These are phyloP conservation scores for Ceratocystis colombiana DNA, from an alignment of 2,329 filamentous ascomycete genomes.

Conservation along the genomic window DNA sequence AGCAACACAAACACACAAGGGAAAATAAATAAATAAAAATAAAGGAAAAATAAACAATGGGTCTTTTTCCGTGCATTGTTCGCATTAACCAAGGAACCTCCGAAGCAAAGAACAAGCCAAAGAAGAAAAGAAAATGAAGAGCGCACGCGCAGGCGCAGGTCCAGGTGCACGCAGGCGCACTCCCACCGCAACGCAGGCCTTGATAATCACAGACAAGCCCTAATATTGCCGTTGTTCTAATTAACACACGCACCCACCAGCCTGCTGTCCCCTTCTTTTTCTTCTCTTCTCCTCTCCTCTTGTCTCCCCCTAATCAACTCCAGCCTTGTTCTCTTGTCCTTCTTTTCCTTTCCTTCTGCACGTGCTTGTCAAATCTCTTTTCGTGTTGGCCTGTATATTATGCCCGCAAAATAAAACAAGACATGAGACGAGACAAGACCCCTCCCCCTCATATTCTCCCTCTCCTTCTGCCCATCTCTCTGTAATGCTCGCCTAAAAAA, in stretches of 20 bases:
- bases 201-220: no score
- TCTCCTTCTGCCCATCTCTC: not conserved
- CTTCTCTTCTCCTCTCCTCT: not conserved
- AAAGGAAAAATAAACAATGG: not conserved
- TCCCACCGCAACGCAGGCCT: no score
- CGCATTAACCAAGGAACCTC: no score
- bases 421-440: not conserved
- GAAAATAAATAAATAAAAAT: conserved; percentile 1
- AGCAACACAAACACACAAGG: not conserved
- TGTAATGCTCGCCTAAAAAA: not conserved
- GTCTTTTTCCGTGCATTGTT: no score
- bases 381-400: no score
- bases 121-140: not conserved
- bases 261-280: not conserved
- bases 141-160: no score
- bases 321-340: not conserved
- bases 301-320: not conserved
- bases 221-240: no score
- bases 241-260: not conserved
- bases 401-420: not conserved
- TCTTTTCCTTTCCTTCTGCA: not conserved
- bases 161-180: no score
- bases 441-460: not conserved
- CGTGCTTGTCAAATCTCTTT: no score
- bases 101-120: not conserved